Percentiles rank a stretch among this genome's conserved stretches.
Evolutionary conservation across 202 grass and related monocot species (phyloP).

Genomic region (Musa balbisiana): DNA sequence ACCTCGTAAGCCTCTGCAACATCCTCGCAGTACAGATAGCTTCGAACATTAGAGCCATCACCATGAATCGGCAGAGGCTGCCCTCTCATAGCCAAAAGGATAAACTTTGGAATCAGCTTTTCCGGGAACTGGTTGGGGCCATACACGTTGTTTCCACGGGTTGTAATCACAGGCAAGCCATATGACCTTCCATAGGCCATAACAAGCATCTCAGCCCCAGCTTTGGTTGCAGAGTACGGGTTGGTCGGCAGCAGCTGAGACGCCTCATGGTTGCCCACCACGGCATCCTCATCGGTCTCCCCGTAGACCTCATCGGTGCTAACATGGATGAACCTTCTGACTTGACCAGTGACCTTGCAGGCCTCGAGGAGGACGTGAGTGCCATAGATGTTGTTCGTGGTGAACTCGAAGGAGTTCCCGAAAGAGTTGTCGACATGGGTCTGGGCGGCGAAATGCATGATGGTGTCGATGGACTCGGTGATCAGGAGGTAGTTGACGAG

Average conservation of each 20-base stretch:
- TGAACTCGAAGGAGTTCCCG: slow-evolving; percentile 22
- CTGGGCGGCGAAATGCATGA: slow-evolving; percentile 21
- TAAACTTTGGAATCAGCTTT: slow-evolving; percentile 21
- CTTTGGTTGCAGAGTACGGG: slow-evolving; percentile 22
- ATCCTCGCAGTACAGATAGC: slow-evolving; percentile 23
- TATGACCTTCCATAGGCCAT: slow-evolving; percentile 26
- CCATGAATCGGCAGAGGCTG: slow-evolving; percentile 13
- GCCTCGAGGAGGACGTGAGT: slow-evolving; percentile 21
- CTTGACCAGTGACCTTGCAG: slow-evolving; percentile 19
- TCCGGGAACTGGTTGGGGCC: slow-evolving; percentile 21
- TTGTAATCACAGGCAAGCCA: slow-evolving; percentile 16
- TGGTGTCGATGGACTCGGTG: slow-evolving; percentile 21
- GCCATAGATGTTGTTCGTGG: slow-evolving; percentile 19
- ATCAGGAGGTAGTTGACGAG: slow-evolving; percentile 17
- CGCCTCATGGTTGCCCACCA: slow-evolving; percentile 23
- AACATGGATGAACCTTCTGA: slow-evolving; percentile 22
- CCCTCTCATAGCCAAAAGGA: slow-evolving; percentile 23
- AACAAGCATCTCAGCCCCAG: slow-evolving; percentile 24
- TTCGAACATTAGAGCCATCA: slow-evolving; percentile 15
- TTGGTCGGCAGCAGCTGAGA: slow-evolving; percentile 20
- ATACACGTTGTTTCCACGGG: slow-evolving; percentile 21
- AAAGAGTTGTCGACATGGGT: slow-evolving; percentile 20
- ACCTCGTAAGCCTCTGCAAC: slow-evolving; percentile 22
- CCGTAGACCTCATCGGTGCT: slow-evolving; percentile 20
- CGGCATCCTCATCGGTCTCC: slow-evolving; percentile 19